phyloP scores from a whole-genome alignment of 768 basidiomycete species.

The Kwoniella sp. region DNA sequence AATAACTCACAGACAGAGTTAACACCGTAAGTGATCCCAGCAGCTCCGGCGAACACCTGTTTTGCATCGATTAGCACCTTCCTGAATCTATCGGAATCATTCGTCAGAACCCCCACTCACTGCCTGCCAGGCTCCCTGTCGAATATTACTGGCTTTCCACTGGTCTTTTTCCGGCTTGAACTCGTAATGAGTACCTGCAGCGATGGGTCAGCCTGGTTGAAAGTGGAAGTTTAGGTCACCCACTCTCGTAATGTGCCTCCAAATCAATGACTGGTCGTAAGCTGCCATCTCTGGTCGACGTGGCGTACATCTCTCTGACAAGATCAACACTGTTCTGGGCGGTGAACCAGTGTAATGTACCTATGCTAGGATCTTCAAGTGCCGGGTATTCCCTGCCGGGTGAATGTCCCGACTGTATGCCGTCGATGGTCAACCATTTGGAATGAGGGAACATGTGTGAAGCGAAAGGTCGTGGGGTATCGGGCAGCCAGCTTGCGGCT shows the following conservation, averaged over 20 bases:
- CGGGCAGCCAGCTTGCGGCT: constrained; percentile 22
- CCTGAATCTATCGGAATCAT: too few species aligned
- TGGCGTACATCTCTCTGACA: constrained; percentile 28
- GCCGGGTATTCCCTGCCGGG: background rate
- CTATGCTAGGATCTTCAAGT: constrained; percentile 7
- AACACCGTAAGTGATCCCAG: constrained; percentile 27
- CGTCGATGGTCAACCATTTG: constrained; percentile 26
- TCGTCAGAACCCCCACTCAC: constrained; percentile 5
- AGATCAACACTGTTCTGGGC: constrained; percentile 15
- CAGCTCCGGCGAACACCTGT: constrained; percentile 22
- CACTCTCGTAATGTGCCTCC: constrained; percentile 33
- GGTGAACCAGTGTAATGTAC: background rate
- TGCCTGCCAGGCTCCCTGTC: constrained; percentile 29
- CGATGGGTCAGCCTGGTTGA: background rate
- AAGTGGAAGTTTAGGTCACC: constrained; percentile 5
- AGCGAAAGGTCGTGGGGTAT: constrained; percentile 3
- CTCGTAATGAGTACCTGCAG: constrained; percentile 8
- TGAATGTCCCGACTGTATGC: constrained; percentile 25
- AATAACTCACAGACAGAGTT: constrained; percentile 26
- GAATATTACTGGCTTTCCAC: constrained; percentile 26
- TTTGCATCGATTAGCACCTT: background rate
- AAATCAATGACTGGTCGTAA: constrained; percentile 29
- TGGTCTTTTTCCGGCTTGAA: constrained; percentile 10
- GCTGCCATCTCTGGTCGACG: constrained; percentile 15
- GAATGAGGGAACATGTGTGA: constrained; percentile 21